These are phyloP conservation scores for Echium plantagineum DNA, from an alignment of 257 asterid genomes.

Conservation along the genomic window DNA sequence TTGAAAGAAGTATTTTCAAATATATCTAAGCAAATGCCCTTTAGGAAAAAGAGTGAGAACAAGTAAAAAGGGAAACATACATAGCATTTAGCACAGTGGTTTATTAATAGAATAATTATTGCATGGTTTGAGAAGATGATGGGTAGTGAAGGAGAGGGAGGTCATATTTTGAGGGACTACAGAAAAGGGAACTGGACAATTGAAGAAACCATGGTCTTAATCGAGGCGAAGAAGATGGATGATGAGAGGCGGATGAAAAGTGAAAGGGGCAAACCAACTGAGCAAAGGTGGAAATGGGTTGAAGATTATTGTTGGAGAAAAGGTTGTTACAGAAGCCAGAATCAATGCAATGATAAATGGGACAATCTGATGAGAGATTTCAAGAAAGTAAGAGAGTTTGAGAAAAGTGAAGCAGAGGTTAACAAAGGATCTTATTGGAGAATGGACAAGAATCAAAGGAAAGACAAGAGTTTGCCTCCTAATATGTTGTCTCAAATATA, in stretches of 20 bases:
- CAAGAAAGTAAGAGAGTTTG: constrained; percentile 74
- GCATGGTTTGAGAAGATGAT: constrained; percentile 36
- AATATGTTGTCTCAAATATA: constrained; percentile 72
- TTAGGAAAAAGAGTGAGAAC: not conserved
- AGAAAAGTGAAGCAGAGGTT: constrained; percentile 18
- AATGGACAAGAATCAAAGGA: constrained; percentile 70
- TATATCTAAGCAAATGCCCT: constrained; percentile 6
- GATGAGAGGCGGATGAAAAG: constrained; percentile 71
- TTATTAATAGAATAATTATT: not conserved
- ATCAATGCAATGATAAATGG: constrained; percentile 94
- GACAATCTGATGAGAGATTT: constrained; percentile 92
- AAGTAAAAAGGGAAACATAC: not conserved
- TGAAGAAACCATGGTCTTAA: constrained; percentile 72
- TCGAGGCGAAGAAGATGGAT: constrained; percentile 84
- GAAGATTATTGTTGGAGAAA: constrained; percentile 85
- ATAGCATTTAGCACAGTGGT: not conserved
- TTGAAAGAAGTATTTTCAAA: constrained; percentile 18
- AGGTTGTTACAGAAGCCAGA: constrained; percentile 77
- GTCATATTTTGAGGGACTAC: constrained; percentile 45
- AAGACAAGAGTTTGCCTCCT: constrained; percentile 56
- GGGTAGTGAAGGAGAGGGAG: constrained; percentile 24
- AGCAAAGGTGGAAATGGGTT: constrained; percentile 94
- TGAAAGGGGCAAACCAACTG: constrained; percentile 61
- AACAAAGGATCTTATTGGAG: constrained; percentile 50
- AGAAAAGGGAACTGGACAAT: constrained; percentile 92